Evolutionary conservation across 148 eudicot species (phyloP).

Genomic region (Arbutus unedo): DNA sequence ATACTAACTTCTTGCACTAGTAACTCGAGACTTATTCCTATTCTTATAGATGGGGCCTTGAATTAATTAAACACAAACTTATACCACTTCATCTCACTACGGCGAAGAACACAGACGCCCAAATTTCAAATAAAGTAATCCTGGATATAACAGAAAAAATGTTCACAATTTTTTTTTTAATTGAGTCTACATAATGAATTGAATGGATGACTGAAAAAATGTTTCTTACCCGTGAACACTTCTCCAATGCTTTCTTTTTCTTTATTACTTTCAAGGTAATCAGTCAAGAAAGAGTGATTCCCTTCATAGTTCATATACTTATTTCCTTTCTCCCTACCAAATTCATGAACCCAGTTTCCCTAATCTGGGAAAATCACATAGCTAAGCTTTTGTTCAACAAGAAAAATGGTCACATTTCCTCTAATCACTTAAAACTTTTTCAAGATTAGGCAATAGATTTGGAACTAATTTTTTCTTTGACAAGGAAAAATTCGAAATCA

Average conservation of each 20-base stretch:
- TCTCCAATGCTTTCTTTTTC: not conserved
- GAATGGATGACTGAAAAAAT: not conserved
- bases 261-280: not conserved
- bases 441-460: not conserved
- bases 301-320: not conserved
- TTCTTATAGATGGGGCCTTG: not conserved
- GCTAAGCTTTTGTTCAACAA: not conserved
- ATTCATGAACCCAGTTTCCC: not conserved
- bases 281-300: not conserved
- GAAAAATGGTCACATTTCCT: not conserved
- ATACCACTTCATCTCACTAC: not conserved
- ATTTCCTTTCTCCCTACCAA: not conserved
- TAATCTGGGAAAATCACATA: not conserved
- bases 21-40: no score
- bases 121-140: not conserved
- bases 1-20: not conserved
- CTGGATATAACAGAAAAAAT: no score
- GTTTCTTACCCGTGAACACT: not conserved
- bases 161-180: not conserved
- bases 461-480: not conserved
- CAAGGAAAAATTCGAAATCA: not conserved
- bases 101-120: not conserved
- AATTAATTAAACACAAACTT: not conserved
- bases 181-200: not conserved
- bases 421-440: not conserved